A percentile compares a stretch with the other conserved stretches of the same genome.
These are phyloP conservation scores for Vachellia collinsii DNA, from an alignment of 306 rosid genomes.

Conservation along the genomic window DNA sequence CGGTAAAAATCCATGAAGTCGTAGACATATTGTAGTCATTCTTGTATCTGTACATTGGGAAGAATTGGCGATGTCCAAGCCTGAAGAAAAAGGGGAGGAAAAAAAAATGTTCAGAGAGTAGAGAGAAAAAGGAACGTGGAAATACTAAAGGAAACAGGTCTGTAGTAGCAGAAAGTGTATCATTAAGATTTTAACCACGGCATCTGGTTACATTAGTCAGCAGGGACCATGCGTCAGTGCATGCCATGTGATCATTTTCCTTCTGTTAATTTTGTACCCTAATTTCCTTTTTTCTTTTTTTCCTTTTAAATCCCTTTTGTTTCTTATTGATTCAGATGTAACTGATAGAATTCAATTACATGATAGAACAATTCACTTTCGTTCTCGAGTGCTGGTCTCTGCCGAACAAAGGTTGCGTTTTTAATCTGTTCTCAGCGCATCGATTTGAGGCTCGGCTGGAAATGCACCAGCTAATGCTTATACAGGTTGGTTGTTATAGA, in stretches of 20 bases:
- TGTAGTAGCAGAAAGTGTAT: slow-evolving; percentile 60
- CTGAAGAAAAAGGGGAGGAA: slow-evolving; percentile 30
- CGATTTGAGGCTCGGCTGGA: neutral
- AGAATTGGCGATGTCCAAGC: slow-evolving; percentile 50
- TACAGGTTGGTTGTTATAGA: neutral
- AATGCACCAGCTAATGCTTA: neutral
- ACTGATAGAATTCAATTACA: slow-evolving; percentile 75
- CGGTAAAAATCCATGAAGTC: slow-evolving; percentile 51
- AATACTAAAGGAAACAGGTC: slow-evolving; percentile 47
- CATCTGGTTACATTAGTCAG: slow-evolving; percentile 52
- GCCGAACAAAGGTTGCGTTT: neutral
- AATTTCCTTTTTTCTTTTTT: slow-evolving; percentile 44
- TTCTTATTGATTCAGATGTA: slow-evolving; percentile 58
- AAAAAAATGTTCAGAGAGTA: slow-evolving; percentile 19
- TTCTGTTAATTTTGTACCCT: slow-evolving; percentile 74
- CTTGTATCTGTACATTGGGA: slow-evolving; percentile 85
- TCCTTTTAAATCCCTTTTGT: slow-evolving; percentile 42
- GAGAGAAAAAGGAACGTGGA: slow-evolving; percentile 29
- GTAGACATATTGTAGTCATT: slow-evolving; percentile 66
- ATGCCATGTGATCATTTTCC: slow-evolving; percentile 41
- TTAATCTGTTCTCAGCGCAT: neutral
- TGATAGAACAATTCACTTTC: slow-evolving; percentile 57
- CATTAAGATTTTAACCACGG: slow-evolving; percentile 55
- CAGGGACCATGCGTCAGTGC: slow-evolving; percentile 44
- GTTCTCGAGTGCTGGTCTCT: neutral